Base-by-base conservation (phyloP, 495 filamentous ascomycete species). In the Aspergillus conjunctus region DNA sequence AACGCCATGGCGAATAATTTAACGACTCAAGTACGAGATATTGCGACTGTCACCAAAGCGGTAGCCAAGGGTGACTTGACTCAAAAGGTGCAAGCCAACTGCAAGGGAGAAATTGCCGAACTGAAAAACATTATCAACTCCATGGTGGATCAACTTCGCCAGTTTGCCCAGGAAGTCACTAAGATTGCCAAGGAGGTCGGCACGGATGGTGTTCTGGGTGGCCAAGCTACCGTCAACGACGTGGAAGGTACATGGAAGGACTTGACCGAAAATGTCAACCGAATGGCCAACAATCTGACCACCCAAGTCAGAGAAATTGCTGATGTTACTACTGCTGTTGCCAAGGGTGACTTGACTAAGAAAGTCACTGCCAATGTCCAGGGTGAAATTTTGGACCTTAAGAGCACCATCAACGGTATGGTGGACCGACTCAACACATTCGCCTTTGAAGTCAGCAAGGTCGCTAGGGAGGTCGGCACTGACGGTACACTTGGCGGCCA, bases 341-440 rank as follows among this genome's bases (percentile, higher is more conserved):
- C 95, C 20, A 88, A 86, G 68, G 94, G 94, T 63, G 94, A 99
- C 71, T 77, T 99, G 62, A 95, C 90, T 64, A 90, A 93, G 75
- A 98, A 97, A 78, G 95, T 99, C 65, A 89, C 89, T 10, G 95
- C 96, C 55, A 92, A 98, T 65, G 95, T 95, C 44, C 89, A 95
- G 68, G 94, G 94, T 66, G 94, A 99, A 73, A 99, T 99, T 63
- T 75, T 96, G 48, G 89, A 91, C 68, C 79, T 99, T 44, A 99
- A 99, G 79, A 90, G 90, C 67, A 99, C 94, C 1, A 99, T 99
- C 76, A 99, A 99, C 69, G 91, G 91, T 73, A 99, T 99, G 94
- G 94, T 99, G 68, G 95, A 99, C 73, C 87, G 92, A 62, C 84
- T 99, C 7, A 91, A 95, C 61, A 97, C 92, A 1, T 99, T 99